Base-by-base conservation (phyloP, 129 eudicot genomes). In the Escallonia rubra region DNA sequence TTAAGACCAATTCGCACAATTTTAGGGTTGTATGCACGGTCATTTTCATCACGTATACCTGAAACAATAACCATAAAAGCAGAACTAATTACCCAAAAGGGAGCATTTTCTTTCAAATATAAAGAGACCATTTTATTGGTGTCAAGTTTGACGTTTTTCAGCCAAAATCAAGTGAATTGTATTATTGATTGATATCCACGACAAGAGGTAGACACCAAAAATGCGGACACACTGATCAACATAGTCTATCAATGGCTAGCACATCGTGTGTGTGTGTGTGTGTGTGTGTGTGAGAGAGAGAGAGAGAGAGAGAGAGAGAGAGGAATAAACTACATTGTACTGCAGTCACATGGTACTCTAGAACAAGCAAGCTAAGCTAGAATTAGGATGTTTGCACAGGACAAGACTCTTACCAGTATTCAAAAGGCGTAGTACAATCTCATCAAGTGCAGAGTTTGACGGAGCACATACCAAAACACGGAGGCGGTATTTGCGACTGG, bases 381-480 rank as follows among this genome's bases (percentile, higher is more conserved):
- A 47, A 47, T 43, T 23, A 54, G n/a, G 15, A 70, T 2, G n/a
- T 12, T 10, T 15, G 59, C 23, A 40, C 54, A 42, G 34, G n/a
- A 73, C 53, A 44, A 57, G 43, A 63, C 3, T 48, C 52, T 64
- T 68, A 93, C 98, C 98, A 47, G 90, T 87, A 66, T 76, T 84
- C 41, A 89, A 69, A 54, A 93, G 69, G 49, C 99, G 93, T 82
- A 87, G 62, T 61, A 94, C 99, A 80, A 94, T 94, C 78, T 94
- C 99, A 57, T 94, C 99, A 59, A 94, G 96, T 59, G 99, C 97
- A 51, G 99, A 94, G 70, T 94, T 94, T 75, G 97, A 94, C 66
- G 99, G 99, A 62, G 99, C 99, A 82, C 99, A 94, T 51, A 94
- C 97, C 69, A 94, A 73, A 67, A 94, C 97, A 73, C 99, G 97